Evolutionary conservation across 495 filamentous ascomycete species (phyloP).

Genomic region (Lophium mytilinum): DNA sequence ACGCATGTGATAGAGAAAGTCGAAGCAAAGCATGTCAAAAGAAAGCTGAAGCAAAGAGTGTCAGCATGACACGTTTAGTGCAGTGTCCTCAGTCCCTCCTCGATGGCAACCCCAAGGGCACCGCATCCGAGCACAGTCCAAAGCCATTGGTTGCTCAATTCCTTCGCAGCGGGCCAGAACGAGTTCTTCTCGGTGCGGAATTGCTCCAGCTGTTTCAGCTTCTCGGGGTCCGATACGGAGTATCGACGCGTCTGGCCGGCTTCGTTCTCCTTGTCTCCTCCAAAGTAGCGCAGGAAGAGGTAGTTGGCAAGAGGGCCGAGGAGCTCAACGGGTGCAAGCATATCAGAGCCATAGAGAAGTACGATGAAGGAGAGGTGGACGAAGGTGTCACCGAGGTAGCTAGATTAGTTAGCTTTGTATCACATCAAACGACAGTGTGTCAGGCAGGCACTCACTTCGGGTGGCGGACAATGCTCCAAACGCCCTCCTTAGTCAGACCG

Average conservation of each 20-base stretch:
- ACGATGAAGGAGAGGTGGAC: constrained; percentile 45
- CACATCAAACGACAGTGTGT: no score
- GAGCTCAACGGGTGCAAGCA: constrained; percentile 45
- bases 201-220: constrained; percentile 41
- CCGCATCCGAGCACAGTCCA: constrained; percentile 45
- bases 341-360: constrained; percentile 43
- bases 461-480: constrained; percentile 54
- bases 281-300: constrained; percentile 46
- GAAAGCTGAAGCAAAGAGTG: no score
- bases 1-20: no score
- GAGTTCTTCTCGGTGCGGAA: constrained; percentile 46
- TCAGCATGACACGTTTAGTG: not conserved
- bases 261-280: constrained; percentile 49
- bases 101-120: constrained; percentile 16
- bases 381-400: constrained; percentile 51
- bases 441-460: constrained; percentile 44
- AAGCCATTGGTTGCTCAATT: constrained; percentile 46
- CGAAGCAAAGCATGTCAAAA: no score
- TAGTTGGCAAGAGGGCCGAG: constrained; percentile 52
- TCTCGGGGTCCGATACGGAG: constrained; percentile 37
- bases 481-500: constrained; percentile 42
- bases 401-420: constrained; percentile 13
- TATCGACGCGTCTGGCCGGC: constrained; percentile 44
- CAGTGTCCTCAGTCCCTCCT: constrained; percentile 17
- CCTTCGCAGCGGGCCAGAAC: constrained; percentile 44